Evolutionary conservation across 495 filamentous ascomycete species (phyloP).

Genomic region (Hypoxylon crocopeplum): DNA sequence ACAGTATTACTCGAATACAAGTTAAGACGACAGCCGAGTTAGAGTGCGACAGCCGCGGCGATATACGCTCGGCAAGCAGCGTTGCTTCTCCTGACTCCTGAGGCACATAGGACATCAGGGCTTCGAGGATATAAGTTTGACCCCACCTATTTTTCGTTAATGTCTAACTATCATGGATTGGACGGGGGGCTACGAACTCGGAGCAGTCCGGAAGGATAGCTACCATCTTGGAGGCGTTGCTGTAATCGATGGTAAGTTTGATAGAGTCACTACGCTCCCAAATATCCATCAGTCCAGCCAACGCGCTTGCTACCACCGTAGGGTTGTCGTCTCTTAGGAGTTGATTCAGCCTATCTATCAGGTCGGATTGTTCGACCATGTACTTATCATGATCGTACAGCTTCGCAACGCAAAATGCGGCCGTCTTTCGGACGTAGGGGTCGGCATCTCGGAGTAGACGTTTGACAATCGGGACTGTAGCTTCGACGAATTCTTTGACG

Average conservation of each 20-base stretch:
- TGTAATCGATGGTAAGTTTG: constrained; percentile 97
- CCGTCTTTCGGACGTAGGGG: constrained; percentile 97
- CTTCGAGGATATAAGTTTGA: constrained; percentile 97
- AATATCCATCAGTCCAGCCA: constrained; percentile 94
- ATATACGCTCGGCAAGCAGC: constrained; percentile 89
- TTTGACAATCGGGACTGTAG: constrained; percentile 84
- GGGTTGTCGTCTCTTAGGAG: constrained; percentile 96
- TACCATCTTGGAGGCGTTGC: constrained; percentile 95
- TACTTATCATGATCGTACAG: constrained; percentile 94
- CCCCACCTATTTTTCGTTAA: constrained; percentile 89
- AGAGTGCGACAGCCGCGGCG: constrained; percentile 91
- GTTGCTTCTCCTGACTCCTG: constrained; percentile 88
- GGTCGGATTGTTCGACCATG: constrained; percentile 86
- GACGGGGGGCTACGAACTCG: constrained; percentile 68
- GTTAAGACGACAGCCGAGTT: constrained; percentile 97
- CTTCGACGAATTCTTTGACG: constrained; percentile 93
- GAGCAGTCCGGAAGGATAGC: constrained; percentile 96
- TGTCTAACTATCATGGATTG: background rate
- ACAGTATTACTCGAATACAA: constrained; percentile 93
- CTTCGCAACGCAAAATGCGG: constrained; percentile 95
- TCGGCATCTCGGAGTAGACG: constrained; percentile 84
- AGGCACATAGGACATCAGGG: constrained; percentile 97
- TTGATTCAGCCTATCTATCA: constrained; percentile 90
- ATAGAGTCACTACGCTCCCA: constrained; percentile 98
- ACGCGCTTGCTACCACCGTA: constrained; percentile 92